Evolutionary conservation across 495 filamentous ascomycete genomes (phyloP).

Genomic region (Tuber calosporum): DNA sequence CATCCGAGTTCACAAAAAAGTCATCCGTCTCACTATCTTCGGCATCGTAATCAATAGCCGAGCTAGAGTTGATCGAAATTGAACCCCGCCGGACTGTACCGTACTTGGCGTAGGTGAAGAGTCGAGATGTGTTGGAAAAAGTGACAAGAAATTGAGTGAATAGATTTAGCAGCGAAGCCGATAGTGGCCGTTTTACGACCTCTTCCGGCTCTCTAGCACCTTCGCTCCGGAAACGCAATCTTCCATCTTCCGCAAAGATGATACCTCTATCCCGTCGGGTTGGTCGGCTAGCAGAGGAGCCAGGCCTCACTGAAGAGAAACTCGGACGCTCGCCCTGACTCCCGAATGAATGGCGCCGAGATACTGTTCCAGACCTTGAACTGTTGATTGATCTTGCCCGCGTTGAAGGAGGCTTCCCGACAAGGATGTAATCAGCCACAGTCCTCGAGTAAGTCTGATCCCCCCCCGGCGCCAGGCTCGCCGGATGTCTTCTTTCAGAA

Average conservation of each 20-base stretch:
- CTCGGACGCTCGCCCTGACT: slow-evolving; percentile 21
- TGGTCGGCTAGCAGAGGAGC: background rate
- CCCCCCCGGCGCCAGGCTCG: background rate
- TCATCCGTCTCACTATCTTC: slow-evolving; percentile 20
- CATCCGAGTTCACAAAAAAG: slow-evolving; percentile 21
- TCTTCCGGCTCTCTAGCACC: background rate
- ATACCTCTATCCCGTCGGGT: background rate
- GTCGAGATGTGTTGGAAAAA: slow-evolving; percentile 21
- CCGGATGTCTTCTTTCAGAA: background rate
- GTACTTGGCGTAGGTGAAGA: slow-evolving; percentile 31
- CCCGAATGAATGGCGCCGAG: slow-evolving; percentile 35
- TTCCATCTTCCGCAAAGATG: background rate
- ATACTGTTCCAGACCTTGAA: slow-evolving; percentile 10
- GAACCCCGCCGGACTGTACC: slow-evolving; percentile 18
- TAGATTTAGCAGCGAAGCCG: slow-evolving; percentile 8
- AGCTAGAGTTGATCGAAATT: slow-evolving; percentile 5
- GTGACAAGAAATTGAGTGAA: slow-evolving; percentile 18
- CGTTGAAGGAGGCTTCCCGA: background rate
- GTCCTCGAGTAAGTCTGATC: background rate
- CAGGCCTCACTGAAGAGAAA: slow-evolving; percentile 8
- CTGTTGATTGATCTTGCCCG: background rate
- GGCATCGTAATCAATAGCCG: slow-evolving; percentile 17
- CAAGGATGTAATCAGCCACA: background rate
- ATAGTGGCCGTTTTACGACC: background rate
- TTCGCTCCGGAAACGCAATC: background rate